phyloP scores from a whole-genome alignment of 2,329 filamentous ascomycete species.

The Capronia americana region DNA sequence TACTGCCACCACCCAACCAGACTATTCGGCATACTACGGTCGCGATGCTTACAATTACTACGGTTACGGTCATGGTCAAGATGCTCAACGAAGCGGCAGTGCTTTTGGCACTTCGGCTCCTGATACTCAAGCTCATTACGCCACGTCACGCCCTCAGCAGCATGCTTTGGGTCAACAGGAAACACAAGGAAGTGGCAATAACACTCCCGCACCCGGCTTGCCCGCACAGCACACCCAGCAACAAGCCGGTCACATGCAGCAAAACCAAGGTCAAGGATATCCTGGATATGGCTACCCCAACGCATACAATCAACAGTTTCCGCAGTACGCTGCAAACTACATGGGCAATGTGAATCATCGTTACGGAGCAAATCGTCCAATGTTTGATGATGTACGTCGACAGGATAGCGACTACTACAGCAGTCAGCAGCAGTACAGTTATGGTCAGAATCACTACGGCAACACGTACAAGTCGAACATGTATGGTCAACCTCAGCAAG shows the following conservation, averaged over 20 bases:
- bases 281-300: slow-evolving; percentile 63
- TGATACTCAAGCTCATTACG: slow-evolving; percentile 64
- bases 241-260: slow-evolving; percentile 51
- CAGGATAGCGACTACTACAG: slow-evolving; percentile 57
- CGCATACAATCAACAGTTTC: slow-evolving; percentile 44
- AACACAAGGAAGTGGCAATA: slow-evolving; percentile 87
- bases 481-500: slow-evolving; percentile 68
- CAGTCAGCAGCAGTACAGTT: slow-evolving; percentile 62
- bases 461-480: slow-evolving; percentile 64
- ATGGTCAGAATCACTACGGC: slow-evolving; percentile 55
- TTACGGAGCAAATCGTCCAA: slow-evolving; percentile 56
- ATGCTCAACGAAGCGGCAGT: slow-evolving; percentile 77
- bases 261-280: slow-evolving; percentile 60
- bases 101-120: slow-evolving; percentile 69
- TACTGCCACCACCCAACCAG: slow-evolving; percentile 66
- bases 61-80: slow-evolving; percentile 72
- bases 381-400: slow-evolving; percentile 57
- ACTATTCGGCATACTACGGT: slow-evolving; percentile 86
- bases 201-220: slow-evolving; percentile 81
- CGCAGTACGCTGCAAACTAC: slow-evolving; percentile 66
- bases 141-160: slow-evolving; percentile 78
- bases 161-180: slow-evolving; percentile 66
- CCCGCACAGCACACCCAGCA: slow-evolving; percentile 55
- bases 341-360: slow-evolving; percentile 59
- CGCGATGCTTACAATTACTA: slow-evolving; percentile 80